Base-by-base conservation (phyloP, 192 early-diverging fungal species). In the Backusella mclennaniae region DNA sequence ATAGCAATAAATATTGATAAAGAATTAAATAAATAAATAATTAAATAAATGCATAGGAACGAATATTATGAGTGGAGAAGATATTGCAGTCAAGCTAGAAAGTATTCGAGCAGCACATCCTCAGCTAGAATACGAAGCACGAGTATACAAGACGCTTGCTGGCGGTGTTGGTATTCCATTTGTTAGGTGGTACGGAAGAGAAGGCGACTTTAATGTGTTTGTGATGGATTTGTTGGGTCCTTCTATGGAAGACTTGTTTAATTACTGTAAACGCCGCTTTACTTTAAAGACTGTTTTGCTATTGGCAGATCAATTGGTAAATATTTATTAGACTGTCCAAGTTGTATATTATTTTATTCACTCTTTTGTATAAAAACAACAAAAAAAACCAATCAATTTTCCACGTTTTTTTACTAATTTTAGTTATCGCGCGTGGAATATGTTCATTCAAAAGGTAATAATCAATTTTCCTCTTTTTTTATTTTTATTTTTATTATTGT, bases 81-180 rank as follows among this genome's bases (percentile, higher is more conserved):
- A 99, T 80, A 95, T 99, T 29, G 98, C 96, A 38, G 95, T 98
- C 81, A 99, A 99, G 88, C 86, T 98, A 63, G 98, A 99, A 85
- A 90, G 91, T 39, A 92, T 94, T 68, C 93, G 93, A 86, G 96
- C 97, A 63, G 94, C 94, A 82, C 98, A 99, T 79, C 98, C 98
- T 73, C 98, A 99, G 81, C 86, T 99, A 26, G 97, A 99, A 85
- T 98, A 98, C 81, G 98, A 99, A 83, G 93, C 95, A 66, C 89
- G 92, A 81, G 96, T 99, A 46, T 98, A 98, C 88, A 96, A 95
- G 84, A 89, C 93, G 19, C 86, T 99, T 74, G 96, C 96, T 6
- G 97, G 97, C 46, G 97, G 96, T 68, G 93, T 95, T 71, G 95
- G 95, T 42, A 93, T 96, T 74, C 94, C 95, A 21, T 94, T 95